phyloP scores from a whole-genome alignment of 768 basidiomycete species.

The Suillus tomentosus region DNA sequence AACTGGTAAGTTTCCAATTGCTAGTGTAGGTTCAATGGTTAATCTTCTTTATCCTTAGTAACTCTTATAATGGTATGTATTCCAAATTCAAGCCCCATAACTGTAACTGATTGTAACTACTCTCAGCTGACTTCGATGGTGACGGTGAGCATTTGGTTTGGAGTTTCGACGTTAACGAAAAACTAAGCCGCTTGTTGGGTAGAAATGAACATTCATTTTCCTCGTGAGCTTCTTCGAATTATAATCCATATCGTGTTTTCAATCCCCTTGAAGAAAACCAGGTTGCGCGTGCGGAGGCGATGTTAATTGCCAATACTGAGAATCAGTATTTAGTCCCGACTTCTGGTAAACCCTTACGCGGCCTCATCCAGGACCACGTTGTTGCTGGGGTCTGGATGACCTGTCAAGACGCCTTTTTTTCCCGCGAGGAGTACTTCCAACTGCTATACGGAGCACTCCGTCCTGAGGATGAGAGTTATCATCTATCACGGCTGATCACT shows the following conservation, averaged over 20 bases:
- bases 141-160: conserved; percentile 56
- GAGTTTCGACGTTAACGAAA: neutral
- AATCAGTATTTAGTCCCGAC: conserved; percentile 99
- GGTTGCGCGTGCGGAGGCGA: conserved; percentile 91
- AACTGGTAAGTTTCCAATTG: conserved; percentile 72
- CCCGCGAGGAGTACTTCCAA: conserved; percentile 94
- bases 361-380: conserved; percentile 98
- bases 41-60: conserved; percentile 49
- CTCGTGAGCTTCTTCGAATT: conserved; percentile 59
- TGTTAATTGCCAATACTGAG: conserved; percentile 94
- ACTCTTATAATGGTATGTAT: conserved; percentile 90
- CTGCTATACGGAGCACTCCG: conserved; percentile 91
- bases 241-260: conserved; percentile 8
- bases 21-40: conserved; percentile 12
- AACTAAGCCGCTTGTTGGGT: conserved; percentile 16
- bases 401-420: conserved; percentile 91
- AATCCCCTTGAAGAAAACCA: conserved; percentile 70
- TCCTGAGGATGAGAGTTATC: conserved; percentile 75
- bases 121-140: conserved; percentile 85
- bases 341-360: conserved; percentile 95
- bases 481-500: conserved; percentile 65
- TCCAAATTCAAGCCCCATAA: conserved; percentile 12
- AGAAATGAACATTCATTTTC: conserved; percentile 99
- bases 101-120: conserved; percentile 14
- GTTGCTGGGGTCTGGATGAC: conserved; percentile 99